Base-by-base conservation (phyloP, 768 basidiomycete genomes). In the Inosperma sp. region DNA sequence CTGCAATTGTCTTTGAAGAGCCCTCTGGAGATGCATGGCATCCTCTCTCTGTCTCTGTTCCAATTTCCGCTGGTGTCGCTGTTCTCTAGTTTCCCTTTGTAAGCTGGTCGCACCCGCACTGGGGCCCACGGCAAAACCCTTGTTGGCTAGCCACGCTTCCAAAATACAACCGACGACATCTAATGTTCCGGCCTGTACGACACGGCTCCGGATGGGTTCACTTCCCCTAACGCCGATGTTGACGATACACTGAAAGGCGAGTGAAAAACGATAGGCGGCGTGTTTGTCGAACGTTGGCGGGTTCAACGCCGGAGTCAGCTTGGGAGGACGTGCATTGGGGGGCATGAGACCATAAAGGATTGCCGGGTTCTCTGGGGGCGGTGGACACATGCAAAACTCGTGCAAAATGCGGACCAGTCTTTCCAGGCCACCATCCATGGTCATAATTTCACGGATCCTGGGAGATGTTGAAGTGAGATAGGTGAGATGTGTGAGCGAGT, bases 381-480 rank as follows among this genome's bases (percentile, higher is more conserved):
- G 88, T 1, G 90, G 89, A 55, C 78, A 83, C 19, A 90, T 68
- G 66, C 91, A 93, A 59, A 90, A 91, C 55, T 93, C 89, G 61
- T 88, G 88, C 8, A 95, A 76, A 55, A 99, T 91, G 51, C 88
- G 82, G 12, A 98, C 88, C 25, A 99, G 84, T 12, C 95, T 86
- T 64, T 99, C 96, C 14, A 99, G 82, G 1, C 96, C 96, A 40
- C 96, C 96, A 62, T 98, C 95, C 79, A 88, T 85, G 23, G 93
- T 95, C 81, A 99, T 89, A 59, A 96, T 97, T 71, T 99, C 96
- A 52, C 95, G 86, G 70, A 99, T 98, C 48, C 93, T 84, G 2
- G 96, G 94, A 0, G 94, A 96, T 5, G 96, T 97, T 1, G 92
- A 93, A 7, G 95, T 98, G 56, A 99, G 86, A 70, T 96, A 94